phyloP scores from a whole-genome alignment of 495 filamentous ascomycete species.

The Gamarada debralockiae region DNA sequence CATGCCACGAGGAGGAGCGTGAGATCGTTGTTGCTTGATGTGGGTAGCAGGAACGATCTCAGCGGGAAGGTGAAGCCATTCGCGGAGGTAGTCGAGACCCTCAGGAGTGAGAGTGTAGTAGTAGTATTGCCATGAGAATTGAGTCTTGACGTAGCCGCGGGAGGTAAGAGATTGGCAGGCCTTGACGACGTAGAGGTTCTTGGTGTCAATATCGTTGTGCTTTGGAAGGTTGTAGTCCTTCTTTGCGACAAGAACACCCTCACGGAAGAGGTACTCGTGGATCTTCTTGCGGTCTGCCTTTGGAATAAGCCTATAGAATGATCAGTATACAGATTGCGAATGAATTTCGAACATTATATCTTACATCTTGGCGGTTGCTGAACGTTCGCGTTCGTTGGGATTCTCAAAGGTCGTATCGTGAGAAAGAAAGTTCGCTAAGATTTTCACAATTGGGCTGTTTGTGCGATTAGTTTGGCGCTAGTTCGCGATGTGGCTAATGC shows the following conservation, averaged over 20 bases:
- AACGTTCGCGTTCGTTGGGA: not conserved
- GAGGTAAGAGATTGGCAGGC: conserved; percentile 96
- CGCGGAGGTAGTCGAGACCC: conserved; percentile 99
- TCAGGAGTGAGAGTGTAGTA: conserved; percentile 99
- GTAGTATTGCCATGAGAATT: conserved; percentile 99
- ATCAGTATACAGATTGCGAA: not conserved
- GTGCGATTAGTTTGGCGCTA: not conserved
- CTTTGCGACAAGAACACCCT: conserved; percentile 98
- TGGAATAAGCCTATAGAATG: conserved; percentile 78
- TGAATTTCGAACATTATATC: not conserved
- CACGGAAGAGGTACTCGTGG: conserved; percentile 99
- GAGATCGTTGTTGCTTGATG: conserved; percentile 99
- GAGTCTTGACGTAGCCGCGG: conserved; percentile 97
- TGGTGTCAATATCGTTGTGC: conserved; percentile 93
- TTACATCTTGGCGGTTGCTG: conserved; percentile 54
- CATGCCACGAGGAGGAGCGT: conserved; percentile 98
- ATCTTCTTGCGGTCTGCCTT: conserved; percentile 99
- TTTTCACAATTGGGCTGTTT: not conserved
- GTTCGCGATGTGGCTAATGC: not conserved
- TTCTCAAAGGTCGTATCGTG: not conserved
- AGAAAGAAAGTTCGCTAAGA: conserved; percentile 11
- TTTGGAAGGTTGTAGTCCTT: conserved; percentile 96
- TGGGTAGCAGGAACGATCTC: conserved; percentile 99
- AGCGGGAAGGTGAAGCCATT: conserved; percentile 99
- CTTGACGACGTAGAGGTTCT: conserved; percentile 99